Percentiles rank a stretch among this genome's conserved stretches.
phyloP scores from a whole-genome alignment of 805 yeast species.

The Maudiozyma turicensis region DNA sequence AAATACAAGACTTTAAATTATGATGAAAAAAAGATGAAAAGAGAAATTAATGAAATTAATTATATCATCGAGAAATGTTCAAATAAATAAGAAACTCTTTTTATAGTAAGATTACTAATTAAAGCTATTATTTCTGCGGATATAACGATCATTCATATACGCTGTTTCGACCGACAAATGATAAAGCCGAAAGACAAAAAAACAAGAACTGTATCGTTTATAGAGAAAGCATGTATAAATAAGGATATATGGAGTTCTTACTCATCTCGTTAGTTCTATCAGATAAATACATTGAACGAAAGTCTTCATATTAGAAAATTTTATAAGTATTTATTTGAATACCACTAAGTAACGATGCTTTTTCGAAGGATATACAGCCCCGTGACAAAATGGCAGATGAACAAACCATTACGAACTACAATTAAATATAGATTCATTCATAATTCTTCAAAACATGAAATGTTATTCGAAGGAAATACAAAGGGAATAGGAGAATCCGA shows the following conservation, averaged over 20 bases:
- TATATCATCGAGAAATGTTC: constrained; percentile 11
- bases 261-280: too few relatives aligned
- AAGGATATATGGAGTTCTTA: too few relatives aligned
- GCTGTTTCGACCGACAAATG: too few relatives aligned
- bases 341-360: too few relatives aligned
- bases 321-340: too few relatives aligned
- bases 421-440: not conserved
- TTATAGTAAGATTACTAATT: not conserved
- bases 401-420: not conserved
- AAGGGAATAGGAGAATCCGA: constrained; percentile 26
- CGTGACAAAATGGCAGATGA: not conserved
- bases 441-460: constrained; percentile 1
- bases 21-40: constrained; percentile 33
- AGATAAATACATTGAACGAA: too few relatives aligned
- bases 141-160: too few relatives aligned
- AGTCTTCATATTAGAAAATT: too few relatives aligned
- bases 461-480: constrained; percentile 32
- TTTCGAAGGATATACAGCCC: not conserved
- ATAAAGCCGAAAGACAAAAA: too few relatives aligned
- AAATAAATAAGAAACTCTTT: not conserved
- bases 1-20: constrained; percentile 11
- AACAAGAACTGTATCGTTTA: too few relatives aligned
- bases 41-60: constrained; percentile 43
- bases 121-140: too few relatives aligned
- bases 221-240: too few relatives aligned